Conservation (phyloP, 257 asterid species). For the Solanum phureja region DNA sequence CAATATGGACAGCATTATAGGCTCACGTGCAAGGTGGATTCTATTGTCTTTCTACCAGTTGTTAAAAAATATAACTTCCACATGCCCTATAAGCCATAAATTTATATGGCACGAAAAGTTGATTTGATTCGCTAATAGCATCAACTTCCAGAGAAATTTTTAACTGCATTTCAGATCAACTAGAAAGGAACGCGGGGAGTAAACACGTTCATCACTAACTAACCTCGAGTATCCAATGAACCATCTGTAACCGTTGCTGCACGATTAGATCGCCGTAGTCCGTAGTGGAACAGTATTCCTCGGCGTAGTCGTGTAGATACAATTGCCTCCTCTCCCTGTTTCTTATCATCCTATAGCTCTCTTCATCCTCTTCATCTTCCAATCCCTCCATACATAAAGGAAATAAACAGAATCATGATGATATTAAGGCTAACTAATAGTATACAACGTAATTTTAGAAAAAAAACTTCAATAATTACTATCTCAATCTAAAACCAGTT, state of each 20-base stretch:
- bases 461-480: background rate
- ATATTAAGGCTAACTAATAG: background rate
- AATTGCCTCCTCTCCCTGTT: slow-evolving; percentile 80
- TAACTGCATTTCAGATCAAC: background rate
- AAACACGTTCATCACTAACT: background rate
- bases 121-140: background rate
- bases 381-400: slow-evolving; percentile 29
- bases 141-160: background rate
- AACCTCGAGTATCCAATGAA: slow-evolving; percentile 95
- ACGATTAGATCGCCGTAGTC: slow-evolving; percentile 60
- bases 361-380: slow-evolving; percentile 51
- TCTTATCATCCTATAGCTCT: slow-evolving; percentile 55
- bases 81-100: background rate
- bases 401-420: background rate
- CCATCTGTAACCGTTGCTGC: slow-evolving; percentile 81
- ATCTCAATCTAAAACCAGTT: background rate
- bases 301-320: slow-evolving; percentile 70
- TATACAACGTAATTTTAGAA: background rate
- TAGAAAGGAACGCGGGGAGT: background rate
- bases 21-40: background rate
- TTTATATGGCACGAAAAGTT: background rate
- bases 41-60: background rate
- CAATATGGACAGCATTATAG: background rate
- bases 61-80: background rate
- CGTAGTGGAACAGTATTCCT: slow-evolving; percentile 58